Base-by-base conservation (phyloP, 495 filamentous ascomycete species). In the Hypoxylon perforatum region DNA sequence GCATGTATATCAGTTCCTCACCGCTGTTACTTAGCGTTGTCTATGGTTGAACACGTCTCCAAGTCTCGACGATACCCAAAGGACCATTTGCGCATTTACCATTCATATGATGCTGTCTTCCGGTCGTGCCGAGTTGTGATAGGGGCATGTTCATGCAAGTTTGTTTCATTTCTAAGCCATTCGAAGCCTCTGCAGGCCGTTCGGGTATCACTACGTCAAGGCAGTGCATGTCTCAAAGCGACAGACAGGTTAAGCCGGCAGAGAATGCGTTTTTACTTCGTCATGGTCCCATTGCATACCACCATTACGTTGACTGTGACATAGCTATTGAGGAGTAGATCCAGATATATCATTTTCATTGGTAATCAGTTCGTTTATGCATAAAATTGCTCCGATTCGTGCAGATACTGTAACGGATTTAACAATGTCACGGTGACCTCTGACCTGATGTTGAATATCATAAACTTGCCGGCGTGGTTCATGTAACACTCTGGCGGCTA, bases 401-500 rank as follows among this genome's bases (percentile, higher is more conserved):
- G 48, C 48, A 51, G 48, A 51, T 51, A 17, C 8, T 35, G 44
- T 9, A 23, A 47, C 44, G 44, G 18, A 47, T 23, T 47, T 9
- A 12, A 12, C 12, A 14, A 23, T 18, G 25, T 9, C 10, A 12
- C 12, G 22, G 47, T 18, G 25, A 8, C 10, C 19, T 5, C 12
- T 12, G 4, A 21, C 22, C 21, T 22, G n/a, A 51, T 36, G 5
- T 15, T 28, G 22, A 18, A 36, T 51, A 53, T 28, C 7, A 2
- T 36, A 38, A 12, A 52, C 9, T 41, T 54, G 15, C 38, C 52
- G 38, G 18, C 38, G 44, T 55, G 22, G 44, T 21, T 44, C 33
- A 28, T 54, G 50, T 19, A 54, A 23, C 48, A 12, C 17, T 19
- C 12, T 51, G 11, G 17, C 9, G 25, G 44, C 44, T 22, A 17